phyloP scores from a whole-genome alignment of 345 rosid genomes.

The Citrus inodora region DNA sequence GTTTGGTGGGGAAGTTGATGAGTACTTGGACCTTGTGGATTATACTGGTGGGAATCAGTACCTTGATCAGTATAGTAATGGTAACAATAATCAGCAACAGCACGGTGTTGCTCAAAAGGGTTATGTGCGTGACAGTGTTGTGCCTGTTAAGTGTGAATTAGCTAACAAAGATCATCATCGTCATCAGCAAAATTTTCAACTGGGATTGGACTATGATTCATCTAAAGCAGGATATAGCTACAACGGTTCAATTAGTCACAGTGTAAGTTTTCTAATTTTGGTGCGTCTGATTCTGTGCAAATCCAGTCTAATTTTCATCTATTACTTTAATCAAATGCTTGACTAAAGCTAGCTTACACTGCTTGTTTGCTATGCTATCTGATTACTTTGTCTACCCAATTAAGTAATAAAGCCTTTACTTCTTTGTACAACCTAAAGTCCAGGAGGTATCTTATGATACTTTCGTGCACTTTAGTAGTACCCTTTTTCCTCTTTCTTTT shows the following conservation, averaged over 20 bases:
- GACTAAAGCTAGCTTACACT: not conserved
- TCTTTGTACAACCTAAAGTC: not conserved
- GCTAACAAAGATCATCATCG: conserved; percentile 34
- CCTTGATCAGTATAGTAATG: conserved; percentile 28
- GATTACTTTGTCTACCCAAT: not conserved
- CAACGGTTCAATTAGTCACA: conserved; percentile 45
- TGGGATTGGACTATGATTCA: conserved; percentile 48
- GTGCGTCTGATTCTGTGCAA: not conserved
- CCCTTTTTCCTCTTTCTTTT: conserved; percentile 12
- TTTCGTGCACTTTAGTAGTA: conserved; percentile 15
- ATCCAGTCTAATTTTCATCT: not conserved
- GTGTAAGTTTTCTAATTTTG: conserved; percentile 40
- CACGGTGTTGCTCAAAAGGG: conserved; percentile 37
- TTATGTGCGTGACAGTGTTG: conserved; percentile 65
- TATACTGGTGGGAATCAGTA: conserved; percentile 54
- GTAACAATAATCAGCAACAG: conserved; percentile 15
- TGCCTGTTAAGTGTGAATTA: conserved; percentile 52
- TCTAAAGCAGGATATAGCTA: conserved; percentile 44
- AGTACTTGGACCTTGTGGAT: conserved; percentile 79
- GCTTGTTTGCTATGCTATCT: not conserved
- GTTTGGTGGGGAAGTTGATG: conserved; percentile 59
- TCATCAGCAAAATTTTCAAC: conserved; percentile 37
- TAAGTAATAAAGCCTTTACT: not conserved
- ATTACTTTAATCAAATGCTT: no score
- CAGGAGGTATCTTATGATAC: not conserved